Conservation (phyloP, 2,329 filamentous ascomycete genomes). For the Aureobasidium sp. region DNA sequence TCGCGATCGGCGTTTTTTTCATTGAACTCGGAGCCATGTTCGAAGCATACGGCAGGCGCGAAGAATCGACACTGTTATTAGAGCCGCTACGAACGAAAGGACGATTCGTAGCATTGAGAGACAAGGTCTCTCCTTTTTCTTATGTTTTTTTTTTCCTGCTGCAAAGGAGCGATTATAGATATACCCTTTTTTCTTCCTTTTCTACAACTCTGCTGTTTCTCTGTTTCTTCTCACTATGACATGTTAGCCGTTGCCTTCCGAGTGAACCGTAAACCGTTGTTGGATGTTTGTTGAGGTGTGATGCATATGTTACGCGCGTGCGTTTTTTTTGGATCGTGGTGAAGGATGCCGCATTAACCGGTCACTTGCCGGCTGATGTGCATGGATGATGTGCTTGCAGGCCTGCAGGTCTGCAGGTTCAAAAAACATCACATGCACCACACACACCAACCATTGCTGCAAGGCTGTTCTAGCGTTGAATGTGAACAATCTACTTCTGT, state of each 20-base stretch:
- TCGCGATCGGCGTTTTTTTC: neutral
- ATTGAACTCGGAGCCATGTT: neutral
- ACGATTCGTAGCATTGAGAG: neutral
- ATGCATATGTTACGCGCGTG: neutral
- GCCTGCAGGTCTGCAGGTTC: neutral
- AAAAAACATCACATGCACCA: neutral
- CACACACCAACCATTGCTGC: neutral
- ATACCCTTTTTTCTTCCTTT: neutral
- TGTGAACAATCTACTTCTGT: no score
- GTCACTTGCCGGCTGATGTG: neutral
- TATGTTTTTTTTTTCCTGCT: neutral
- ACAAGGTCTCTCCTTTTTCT: neutral
- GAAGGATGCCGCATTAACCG: neutral
- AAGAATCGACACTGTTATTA: neutral
- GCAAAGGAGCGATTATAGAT: neutral
- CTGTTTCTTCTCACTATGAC: neutral
- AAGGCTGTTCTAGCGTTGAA: neutral
- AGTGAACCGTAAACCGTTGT: neutral
- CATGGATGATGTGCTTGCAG: constrained; percentile 1
- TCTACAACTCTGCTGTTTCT: neutral
- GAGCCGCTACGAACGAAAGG: neutral
- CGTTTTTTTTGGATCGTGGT: neutral
- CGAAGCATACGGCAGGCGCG: neutral
- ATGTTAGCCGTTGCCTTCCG: neutral
- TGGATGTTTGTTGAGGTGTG: neutral